A percentile compares a stretch with the other conserved stretches of the same genome.
These are phyloP conservation scores for Infundibulicybe gibba DNA, from an alignment of 768 basidiomycete genomes.

Conservation along the genomic window DNA sequence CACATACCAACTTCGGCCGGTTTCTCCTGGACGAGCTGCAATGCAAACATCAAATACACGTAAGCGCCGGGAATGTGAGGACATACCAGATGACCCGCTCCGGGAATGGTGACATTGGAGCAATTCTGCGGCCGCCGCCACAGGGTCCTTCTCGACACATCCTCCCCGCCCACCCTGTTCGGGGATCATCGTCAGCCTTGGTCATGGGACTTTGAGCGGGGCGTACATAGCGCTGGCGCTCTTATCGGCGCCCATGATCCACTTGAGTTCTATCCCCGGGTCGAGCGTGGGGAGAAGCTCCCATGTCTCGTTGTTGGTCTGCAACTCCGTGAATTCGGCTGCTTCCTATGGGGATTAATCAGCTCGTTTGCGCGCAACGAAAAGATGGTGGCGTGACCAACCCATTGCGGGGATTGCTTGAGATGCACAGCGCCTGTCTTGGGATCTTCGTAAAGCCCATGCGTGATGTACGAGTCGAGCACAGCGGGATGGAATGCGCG, in stretches of 20 bases:
- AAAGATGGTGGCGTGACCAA: not conserved
- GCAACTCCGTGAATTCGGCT: constrained; percentile 15
- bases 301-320: constrained; percentile 21
- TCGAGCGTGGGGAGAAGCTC: constrained; percentile 21
- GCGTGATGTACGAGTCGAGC: constrained; percentile 14
- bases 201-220: not conserved
- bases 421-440: constrained; percentile 14
- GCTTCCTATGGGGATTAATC: constrained; percentile 11
- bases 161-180: constrained; percentile 18
- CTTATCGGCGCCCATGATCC: constrained; percentile 22
- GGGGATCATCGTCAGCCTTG: not conserved
- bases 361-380: no score
- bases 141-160: constrained; percentile 12
- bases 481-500: constrained; percentile 16
- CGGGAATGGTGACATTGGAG: constrained; percentile 20
- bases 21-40: constrained; percentile 21
- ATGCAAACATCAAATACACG: not conserved
- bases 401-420: constrained; percentile 16
- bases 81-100: constrained; percentile 20
- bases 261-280: constrained; percentile 16
- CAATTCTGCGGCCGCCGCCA: constrained; percentile 19
- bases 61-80: not conserved
- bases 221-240: constrained; percentile 17
- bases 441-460: constrained; percentile 15
- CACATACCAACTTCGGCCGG: constrained; percentile 18